Conservation (phyloP, 495 filamentous ascomycete genomes). For the Trypethelium eluteriae region DNA sequence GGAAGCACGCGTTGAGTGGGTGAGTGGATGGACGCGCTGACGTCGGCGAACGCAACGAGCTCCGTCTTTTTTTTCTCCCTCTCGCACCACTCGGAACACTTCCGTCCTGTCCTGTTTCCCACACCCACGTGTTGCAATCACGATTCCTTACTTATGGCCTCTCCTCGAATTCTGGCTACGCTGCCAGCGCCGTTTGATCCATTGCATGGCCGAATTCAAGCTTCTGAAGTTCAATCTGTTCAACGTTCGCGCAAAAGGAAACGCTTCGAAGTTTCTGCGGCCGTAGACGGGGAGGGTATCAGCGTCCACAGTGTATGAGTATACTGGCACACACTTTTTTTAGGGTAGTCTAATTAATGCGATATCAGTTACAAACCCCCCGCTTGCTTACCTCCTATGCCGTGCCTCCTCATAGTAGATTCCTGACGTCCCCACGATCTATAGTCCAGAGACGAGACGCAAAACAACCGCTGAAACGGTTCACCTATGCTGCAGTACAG, state of each 20-base stretch:
- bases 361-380: slow-evolving; percentile 64
- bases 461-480: slow-evolving; percentile 51
- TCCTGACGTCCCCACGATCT: slow-evolving; percentile 71
- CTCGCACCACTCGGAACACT: too few species aligned
- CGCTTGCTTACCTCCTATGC: slow-evolving; percentile 77
- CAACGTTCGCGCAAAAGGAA: slow-evolving; percentile 74
- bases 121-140: neutral
- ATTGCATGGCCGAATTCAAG: slow-evolving; percentile 27
- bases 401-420: slow-evolving; percentile 68
- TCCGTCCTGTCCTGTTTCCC: neutral
- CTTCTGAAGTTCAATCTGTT: slow-evolving; percentile 53
- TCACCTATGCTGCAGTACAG: slow-evolving; percentile 58
- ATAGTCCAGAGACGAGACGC: slow-evolving; percentile 52
- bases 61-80: neutral
- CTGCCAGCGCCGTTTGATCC: slow-evolving; percentile 30
- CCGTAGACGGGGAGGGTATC: slow-evolving; percentile 82
- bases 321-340: neutral
- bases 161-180: slow-evolving; percentile 32
- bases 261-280: slow-evolving; percentile 73
- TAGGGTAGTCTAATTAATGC: slow-evolving; percentile 3
- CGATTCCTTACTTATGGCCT: slow-evolving; percentile 24
- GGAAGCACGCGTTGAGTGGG: slow-evolving; percentile 3
- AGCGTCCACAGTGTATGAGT: slow-evolving; percentile 81
- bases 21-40: neutral
- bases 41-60: slow-evolving; percentile 1